phyloP scores from a whole-genome alignment of 2,329 filamentous ascomycete species.

The Colletotrichum orbiculare region DNA sequence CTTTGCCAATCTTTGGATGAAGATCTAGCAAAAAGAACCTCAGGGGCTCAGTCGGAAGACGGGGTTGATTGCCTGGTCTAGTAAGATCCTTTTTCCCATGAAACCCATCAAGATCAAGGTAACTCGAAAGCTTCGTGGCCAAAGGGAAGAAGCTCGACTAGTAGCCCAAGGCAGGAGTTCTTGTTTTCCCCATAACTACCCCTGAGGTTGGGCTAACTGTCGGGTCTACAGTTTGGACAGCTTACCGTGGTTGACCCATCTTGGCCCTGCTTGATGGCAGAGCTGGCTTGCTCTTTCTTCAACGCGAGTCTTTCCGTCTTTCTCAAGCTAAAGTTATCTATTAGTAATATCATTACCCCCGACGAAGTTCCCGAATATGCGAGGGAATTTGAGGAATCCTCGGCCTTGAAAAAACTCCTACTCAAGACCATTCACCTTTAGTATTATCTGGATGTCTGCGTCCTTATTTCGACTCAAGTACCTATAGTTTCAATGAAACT shows the following conservation, averaged over 20 bases:
- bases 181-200: not conserved
- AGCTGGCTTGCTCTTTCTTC: constrained; percentile 77
- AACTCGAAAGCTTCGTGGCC: too few relatives aligned
- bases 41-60: too few relatives aligned
- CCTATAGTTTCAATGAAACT: constrained; percentile 76
- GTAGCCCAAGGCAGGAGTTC: constrained; percentile 40
- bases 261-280: constrained; percentile 75
- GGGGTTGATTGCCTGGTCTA: too few relatives aligned
- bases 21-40: too few relatives aligned
- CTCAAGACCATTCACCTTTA: constrained; percentile 75
- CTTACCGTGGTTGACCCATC: constrained; percentile 78
- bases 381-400: constrained; percentile 64
- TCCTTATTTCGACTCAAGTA: constrained; percentile 82
- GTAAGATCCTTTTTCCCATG: too few relatives aligned
- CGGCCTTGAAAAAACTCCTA: constrained; percentile 69
- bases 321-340: constrained; percentile 60
- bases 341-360: constrained; percentile 73
- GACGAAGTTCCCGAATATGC: constrained; percentile 87
- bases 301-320: constrained; percentile 77
- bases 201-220: not conserved
- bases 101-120: too few relatives aligned
- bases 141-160: constrained; percentile 40
- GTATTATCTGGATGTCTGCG: constrained; percentile 73
- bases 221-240: constrained; percentile 51
- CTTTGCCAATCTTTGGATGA: too few relatives aligned